Percentiles rank a stretch among this genome's conserved stretches.
phyloP scores from a whole-genome alignment of 495 filamentous ascomycete species.

The Tuber melanosporum region DNA sequence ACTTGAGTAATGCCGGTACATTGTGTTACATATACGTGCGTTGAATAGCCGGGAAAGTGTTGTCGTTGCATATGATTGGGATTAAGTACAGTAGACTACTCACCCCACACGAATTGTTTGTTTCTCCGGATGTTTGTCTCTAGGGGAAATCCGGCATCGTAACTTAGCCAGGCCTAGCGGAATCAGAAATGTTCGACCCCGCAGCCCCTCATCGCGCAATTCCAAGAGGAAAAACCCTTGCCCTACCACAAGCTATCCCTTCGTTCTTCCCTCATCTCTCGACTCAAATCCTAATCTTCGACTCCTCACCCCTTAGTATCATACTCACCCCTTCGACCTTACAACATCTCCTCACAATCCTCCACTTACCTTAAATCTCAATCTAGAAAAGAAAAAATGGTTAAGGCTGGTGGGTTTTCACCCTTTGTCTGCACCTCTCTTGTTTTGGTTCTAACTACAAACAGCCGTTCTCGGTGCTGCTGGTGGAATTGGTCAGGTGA shows the following conservation, averaged over 20 bases:
- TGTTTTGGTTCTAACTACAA: constrained; percentile 10
- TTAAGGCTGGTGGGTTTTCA: constrained; percentile 68
- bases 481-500: constrained; percentile 96
- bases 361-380: constrained; percentile 18
- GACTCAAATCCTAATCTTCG: constrained; percentile 14
- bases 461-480: constrained; percentile 90
- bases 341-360: constrained; percentile 24
- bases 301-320: constrained; percentile 30
- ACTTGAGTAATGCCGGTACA: constrained; percentile 1
- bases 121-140: background rate
- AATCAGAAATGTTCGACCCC: background rate
- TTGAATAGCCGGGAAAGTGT: constrained; percentile 3
- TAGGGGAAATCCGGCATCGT: background rate
- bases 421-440: background rate
- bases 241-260: constrained; percentile 7
- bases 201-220: constrained; percentile 7
- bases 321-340: background rate
- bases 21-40: background rate
- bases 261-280: constrained; percentile 7
- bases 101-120: background rate
- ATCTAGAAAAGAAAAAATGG: constrained; percentile 54
- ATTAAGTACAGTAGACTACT: too few relatives aligned
- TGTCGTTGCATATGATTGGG: background rate
- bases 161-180: background rate
- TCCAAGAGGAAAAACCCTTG: constrained; percentile 2